Evolutionary conservation across 805 yeast genomes (phyloP), one percentile per base, ranked within the genome.

Genomic region (Teunomyces funiuensis): DNA sequence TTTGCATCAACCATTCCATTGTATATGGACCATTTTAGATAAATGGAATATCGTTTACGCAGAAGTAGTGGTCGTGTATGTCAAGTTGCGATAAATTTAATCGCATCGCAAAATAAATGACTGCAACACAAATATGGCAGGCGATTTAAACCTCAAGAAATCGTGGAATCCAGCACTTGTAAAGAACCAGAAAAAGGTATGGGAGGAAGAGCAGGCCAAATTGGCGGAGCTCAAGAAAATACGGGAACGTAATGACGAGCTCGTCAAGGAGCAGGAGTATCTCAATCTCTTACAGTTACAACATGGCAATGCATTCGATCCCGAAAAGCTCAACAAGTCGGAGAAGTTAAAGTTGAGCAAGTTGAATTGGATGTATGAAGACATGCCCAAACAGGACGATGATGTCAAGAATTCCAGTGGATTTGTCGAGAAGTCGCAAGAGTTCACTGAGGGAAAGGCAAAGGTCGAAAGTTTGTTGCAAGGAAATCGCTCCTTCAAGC

Each of bases 111-210:
- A 17, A 31, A 17, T 22, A 5, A 22, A 22, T 22, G 25, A 22
- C 25, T 22, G 20, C 25, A 30, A 30, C 30, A 14, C 11, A 4
- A 28, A 15, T 13, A 69, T 69, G 59, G 86, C 89, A 1, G 87
- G 89, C 4, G 96, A 90, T 61, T 73, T 91, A 47, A 91, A 91
- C 59, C 63, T 90, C 42, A 85, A 91, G 66, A 91, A 91, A 60
- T 91, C 98, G 46, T 91, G 98, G 99, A 88, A 91, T 61, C 97
- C 99, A 2, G 90, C 85, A 36, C 71, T 88, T 38, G 69, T 86
- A 57, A 86, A 84, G 59, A 91, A 91, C 70, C 88, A 83, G 63
- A 83, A 82, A 50, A 85, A 83, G 54, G 90, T 91, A 26, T 85
- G 95, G 91, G 74, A 80, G 49, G 73, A 71, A 40, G 97, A 93